Evolutionary conservation across 2,329 filamentous ascomycete genomes (phyloP).

Genomic region (Cladobotryum protrusum): DNA sequence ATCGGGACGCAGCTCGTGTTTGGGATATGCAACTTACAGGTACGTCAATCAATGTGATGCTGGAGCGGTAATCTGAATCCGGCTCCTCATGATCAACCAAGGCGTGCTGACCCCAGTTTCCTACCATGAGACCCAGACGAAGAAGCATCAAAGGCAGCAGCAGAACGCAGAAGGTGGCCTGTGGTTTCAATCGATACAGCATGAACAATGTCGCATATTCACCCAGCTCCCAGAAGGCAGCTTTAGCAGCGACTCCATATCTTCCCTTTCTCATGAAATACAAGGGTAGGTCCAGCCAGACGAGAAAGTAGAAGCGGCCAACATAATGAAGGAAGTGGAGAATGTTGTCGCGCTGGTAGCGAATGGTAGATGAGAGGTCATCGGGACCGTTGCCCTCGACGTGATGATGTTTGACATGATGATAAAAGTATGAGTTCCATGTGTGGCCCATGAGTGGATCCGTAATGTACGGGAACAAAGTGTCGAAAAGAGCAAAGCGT

Average conservation of each 20-base stretch:
- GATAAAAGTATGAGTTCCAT: slow-evolving; percentile 80
- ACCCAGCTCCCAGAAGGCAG: slow-evolving; percentile 54
- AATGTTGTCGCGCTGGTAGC: slow-evolving; percentile 66
- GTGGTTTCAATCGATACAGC: slow-evolving; percentile 45
- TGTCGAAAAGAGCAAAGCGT: slow-evolving; percentile 51
- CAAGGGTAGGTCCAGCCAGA: slow-evolving; percentile 68
- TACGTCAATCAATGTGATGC: slow-evolving; percentile 74
- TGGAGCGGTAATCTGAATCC: slow-evolving; percentile 70
- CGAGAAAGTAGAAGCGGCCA: slow-evolving; percentile 64
- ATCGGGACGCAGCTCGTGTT: not conserved
- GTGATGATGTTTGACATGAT: slow-evolving; percentile 82
- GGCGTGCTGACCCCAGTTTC: slow-evolving; percentile 80
- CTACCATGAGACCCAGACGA: slow-evolving; percentile 68
- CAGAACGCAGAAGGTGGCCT: slow-evolving; percentile 58
- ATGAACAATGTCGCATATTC: slow-evolving; percentile 47
- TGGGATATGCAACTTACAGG: slow-evolving; percentile 47
- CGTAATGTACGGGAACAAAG: slow-evolving; percentile 63
- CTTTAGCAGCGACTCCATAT: slow-evolving; percentile 44
- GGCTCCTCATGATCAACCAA: slow-evolving; percentile 71
- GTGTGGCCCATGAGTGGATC: slow-evolving; percentile 78
- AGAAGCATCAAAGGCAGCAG: slow-evolving; percentile 61
- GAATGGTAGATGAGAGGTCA: slow-evolving; percentile 69
- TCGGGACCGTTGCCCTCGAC: slow-evolving; percentile 74
- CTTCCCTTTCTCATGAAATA: slow-evolving; percentile 67
- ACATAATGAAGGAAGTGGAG: slow-evolving; percentile 65